Conservation (phyloP, 164 flowering plant species). For the Liquidambar formosana region DNA sequence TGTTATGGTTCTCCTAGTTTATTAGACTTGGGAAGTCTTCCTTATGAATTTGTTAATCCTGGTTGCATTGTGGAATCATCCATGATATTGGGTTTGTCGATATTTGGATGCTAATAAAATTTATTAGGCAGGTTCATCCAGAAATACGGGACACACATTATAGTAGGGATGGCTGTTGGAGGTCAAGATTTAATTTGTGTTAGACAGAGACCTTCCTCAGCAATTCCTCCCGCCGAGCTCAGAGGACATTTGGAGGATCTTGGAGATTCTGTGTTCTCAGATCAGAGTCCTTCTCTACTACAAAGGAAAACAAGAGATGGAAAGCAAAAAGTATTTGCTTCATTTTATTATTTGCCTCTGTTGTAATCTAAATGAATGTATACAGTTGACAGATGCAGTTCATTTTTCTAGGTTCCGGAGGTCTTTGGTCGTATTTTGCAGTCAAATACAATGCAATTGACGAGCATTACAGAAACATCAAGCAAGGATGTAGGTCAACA, state of each 20-base stretch:
- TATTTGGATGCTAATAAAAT: constrained; percentile 18
- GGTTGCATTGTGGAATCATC: neutral
- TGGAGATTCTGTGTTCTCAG: constrained; percentile 80
- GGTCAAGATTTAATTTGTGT: constrained; percentile 85
- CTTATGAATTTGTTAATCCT: no score
- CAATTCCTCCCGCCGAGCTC: constrained; percentile 71
- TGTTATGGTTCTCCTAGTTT: neutral
- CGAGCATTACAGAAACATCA: constrained; percentile 71
- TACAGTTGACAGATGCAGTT: constrained; percentile 1
- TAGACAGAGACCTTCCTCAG: constrained; percentile 66
- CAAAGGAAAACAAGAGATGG: constrained; percentile 54
- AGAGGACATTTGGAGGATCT: constrained; percentile 75
- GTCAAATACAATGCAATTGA: constrained; percentile 63
- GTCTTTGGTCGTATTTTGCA: constrained; percentile 65
- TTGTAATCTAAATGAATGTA: neutral
- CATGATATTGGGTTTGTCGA: neutral
- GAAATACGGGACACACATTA: constrained; percentile 84
- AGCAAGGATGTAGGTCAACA: constrained; percentile 78
- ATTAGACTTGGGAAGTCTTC: no score
- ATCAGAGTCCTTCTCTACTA: constrained; percentile 52
- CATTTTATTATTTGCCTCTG: neutral
- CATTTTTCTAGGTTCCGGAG: constrained; percentile 69
- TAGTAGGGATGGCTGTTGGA: constrained; percentile 83
- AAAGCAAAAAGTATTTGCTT: constrained; percentile 47
- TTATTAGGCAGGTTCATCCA: constrained; percentile 68